Evolutionary conservation across 2,329 filamentous ascomycete species (phyloP).

Genomic region (Colletotrichum sp.): DNA sequence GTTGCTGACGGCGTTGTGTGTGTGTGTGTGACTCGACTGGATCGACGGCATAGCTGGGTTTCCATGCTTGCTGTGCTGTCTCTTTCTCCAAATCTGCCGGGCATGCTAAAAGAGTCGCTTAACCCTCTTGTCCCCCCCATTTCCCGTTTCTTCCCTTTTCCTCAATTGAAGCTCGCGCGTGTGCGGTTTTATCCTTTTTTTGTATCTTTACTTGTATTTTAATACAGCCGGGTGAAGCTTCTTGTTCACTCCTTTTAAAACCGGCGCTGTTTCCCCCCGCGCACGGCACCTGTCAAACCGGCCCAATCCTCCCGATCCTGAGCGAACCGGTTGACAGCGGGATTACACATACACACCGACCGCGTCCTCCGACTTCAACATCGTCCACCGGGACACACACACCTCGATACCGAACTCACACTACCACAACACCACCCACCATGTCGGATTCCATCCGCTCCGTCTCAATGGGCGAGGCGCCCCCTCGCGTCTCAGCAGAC

Average conservation of each 20-base stretch:
- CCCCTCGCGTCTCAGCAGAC: constrained; percentile 12
- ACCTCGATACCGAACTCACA: background rate
- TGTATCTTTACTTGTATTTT: background rate
- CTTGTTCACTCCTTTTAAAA: background rate
- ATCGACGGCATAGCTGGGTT: background rate
- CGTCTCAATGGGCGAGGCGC: constrained; percentile 3
- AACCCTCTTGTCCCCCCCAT: background rate
- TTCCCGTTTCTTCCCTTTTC: background rate
- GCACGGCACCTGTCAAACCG: background rate
- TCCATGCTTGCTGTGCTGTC: background rate
- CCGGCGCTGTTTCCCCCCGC: background rate
- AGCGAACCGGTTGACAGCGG: background rate
- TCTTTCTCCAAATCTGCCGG: background rate
- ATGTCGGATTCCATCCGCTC: background rate
- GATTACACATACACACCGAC: background rate
- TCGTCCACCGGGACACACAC: background rate
- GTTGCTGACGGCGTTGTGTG: background rate
- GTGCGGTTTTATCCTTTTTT: background rate
- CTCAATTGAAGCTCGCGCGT: background rate
- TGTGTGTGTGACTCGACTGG: constrained; percentile 10
- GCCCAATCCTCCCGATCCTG: background rate
- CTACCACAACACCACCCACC: background rate
- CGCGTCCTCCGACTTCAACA: background rate
- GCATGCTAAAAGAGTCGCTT: constrained; percentile 14
- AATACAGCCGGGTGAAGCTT: background rate